phyloP scores from a whole-genome alignment of 2,329 filamentous ascomycete genomes.

The Neocatenulostroma microsporum region DNA sequence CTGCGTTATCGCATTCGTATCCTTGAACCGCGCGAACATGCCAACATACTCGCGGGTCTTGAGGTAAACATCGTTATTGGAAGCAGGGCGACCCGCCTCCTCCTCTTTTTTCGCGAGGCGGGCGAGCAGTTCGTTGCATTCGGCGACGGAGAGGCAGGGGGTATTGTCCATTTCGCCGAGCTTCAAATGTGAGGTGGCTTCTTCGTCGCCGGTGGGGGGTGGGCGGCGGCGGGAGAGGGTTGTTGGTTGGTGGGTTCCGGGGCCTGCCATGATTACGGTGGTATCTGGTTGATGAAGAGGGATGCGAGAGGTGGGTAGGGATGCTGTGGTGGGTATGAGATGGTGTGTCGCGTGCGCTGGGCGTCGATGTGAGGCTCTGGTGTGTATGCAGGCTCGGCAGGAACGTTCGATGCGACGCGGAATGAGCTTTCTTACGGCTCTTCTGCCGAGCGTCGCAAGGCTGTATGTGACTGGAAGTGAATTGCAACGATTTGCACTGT shows the following conservation, averaged over 20 bases:
- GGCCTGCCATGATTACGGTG: slow-evolving; percentile 23
- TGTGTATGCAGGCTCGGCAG: too few species aligned
- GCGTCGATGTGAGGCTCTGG: too few species aligned
- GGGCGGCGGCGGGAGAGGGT: slow-evolving; percentile 54
- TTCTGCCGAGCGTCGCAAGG: too few species aligned
- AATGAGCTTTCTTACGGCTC: too few species aligned
- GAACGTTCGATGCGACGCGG: too few species aligned
- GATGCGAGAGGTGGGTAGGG: background rate
- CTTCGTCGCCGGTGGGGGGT: slow-evolving; percentile 69
- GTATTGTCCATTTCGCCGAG: slow-evolving; percentile 92
- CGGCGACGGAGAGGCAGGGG: slow-evolving; percentile 83
- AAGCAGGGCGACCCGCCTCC: slow-evolving; percentile 26
- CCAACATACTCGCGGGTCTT: slow-evolving; percentile 72
- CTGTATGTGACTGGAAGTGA: too few species aligned
- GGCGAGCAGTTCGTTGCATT: slow-evolving; percentile 35
- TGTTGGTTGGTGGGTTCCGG: slow-evolving; percentile 7
- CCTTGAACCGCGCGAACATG: slow-evolving; percentile 90
- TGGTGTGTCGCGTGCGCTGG: slow-evolving; percentile 1
- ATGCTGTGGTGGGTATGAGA: too few species aligned
- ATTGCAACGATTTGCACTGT: too few species aligned
- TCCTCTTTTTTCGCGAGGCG: slow-evolving; percentile 7
- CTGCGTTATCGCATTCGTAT: slow-evolving; percentile 87
- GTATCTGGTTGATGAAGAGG: background rate
- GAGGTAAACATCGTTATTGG: slow-evolving; percentile 43
- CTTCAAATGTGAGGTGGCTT: slow-evolving; percentile 70